These are phyloP conservation scores for Populus deltoides DNA, from an alignment of 345 rosid species.

Conservation along the genomic window DNA sequence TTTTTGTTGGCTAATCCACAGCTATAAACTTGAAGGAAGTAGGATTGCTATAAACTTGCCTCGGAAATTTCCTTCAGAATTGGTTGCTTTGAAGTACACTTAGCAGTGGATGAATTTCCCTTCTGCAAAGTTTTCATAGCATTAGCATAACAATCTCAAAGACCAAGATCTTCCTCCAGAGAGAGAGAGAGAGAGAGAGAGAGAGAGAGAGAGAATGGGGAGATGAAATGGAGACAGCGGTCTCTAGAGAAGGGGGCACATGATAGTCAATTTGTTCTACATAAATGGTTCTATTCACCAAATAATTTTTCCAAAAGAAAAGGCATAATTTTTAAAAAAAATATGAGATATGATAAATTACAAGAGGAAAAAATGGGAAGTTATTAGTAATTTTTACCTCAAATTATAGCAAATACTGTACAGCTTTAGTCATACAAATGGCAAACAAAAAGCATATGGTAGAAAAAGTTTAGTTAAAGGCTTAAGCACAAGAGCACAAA, in stretches of 20 bases:
- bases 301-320: neutral
- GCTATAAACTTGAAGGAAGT: neutral
- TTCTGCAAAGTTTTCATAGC: neutral
- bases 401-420: neutral
- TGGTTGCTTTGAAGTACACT: neutral
- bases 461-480: too few species aligned
- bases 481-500: too few species aligned
- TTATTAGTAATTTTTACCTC: neutral
- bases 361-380: neutral
- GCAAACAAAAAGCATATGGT: too few species aligned
- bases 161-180: neutral
- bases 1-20: neutral
- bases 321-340: neutral
- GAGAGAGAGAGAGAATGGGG: too few species aligned
- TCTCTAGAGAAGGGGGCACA: neutral
- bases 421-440: neutral
- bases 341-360: neutral
- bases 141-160: neutral
- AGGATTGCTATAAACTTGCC: conserved; percentile 14
- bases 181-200: neutral
- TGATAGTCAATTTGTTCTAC: neutral
- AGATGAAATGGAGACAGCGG: neutral
- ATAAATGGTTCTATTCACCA: neutral
- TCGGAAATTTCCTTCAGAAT: conserved; percentile 14
- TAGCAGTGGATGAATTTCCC: neutral